Conservation (phyloP, 2,329 filamentous ascomycete genomes). For the Zasmidium angulare region DNA sequence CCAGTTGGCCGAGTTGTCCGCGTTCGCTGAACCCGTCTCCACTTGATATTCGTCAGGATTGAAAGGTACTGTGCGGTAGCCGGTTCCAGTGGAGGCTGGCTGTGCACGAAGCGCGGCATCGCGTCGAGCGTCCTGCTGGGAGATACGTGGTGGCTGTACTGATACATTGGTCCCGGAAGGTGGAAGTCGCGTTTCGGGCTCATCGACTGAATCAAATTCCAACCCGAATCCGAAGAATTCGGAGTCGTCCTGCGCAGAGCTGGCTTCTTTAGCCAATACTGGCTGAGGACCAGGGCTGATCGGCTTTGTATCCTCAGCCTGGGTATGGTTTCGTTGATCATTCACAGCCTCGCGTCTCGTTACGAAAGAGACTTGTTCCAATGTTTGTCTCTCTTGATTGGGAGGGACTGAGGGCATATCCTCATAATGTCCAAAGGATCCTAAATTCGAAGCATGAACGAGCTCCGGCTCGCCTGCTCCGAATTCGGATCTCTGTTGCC, state of each 20-base stretch:
- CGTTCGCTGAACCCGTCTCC: slow-evolving; percentile 5
- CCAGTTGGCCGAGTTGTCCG: slow-evolving; percentile 24
- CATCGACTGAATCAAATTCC: background rate
- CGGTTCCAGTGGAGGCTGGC: slow-evolving; percentile 6
- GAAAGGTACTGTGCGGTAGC: slow-evolving; percentile 24
- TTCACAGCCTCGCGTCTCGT: too few species aligned
- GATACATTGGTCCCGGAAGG: background rate
- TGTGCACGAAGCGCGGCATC: background rate
- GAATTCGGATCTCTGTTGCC: background rate
- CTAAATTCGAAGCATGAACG: background rate
- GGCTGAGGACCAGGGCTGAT: too few species aligned
- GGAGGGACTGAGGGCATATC: too few species aligned
- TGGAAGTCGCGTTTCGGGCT: too few species aligned
- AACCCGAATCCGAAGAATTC: background rate
- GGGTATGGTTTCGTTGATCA: too few species aligned
- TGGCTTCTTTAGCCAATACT: too few species aligned
- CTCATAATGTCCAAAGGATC: slow-evolving; percentile 4
- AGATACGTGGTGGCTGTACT: too few species aligned
- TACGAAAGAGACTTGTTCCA: too few species aligned
- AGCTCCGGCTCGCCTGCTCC: background rate
- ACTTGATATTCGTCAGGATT: slow-evolving; percentile 17
- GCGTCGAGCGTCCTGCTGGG: background rate
- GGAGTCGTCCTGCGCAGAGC: background rate
- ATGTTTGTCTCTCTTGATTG: too few species aligned
- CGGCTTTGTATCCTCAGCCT: too few species aligned